Evolutionary conservation across 225 moss, liverwort and hornwort genomes (phyloP), one percentile per base, ranked within the genome.

Genomic region (Physcomitrellopsis africana): DNA sequence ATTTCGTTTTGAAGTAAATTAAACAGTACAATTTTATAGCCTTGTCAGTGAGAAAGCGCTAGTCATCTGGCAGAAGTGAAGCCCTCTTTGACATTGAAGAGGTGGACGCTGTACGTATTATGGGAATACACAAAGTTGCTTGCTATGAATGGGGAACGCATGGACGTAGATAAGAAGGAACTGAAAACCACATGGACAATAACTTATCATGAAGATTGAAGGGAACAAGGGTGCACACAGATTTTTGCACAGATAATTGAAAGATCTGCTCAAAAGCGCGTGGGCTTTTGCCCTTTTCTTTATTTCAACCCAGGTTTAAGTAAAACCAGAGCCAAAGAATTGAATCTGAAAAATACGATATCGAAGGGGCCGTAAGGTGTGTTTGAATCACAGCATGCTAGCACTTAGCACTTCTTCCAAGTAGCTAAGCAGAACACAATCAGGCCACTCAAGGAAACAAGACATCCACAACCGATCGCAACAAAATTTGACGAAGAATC

Each of bases 261-360:
- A 73, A 69, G 61, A 63, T 45, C 32, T 51, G 60, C 76, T 62
- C 77, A 79, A 68, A 79, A 77, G 79, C 64, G 67, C 52, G 63
- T 67, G 63, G 55, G 64, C 72, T 52, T 54, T 65, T 64, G 68
- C 72, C 63, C 80, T 71, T 79, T 74, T 71, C 70, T 84, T 87
- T 82, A 84, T 87, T 84, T 68, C 86, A 79, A 74, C 84, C 74
- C 79, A 75, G 79, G 84, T 84, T 82, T 74, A 53, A 80, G 74
- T 19, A 43, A 74, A 80, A 84, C 84, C 84, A 82, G 79, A 77
- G 87, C 60, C 43, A 75, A 80, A 84, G 71, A 87, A 84, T 77
- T 61, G 68, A 63, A 59, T 79, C 79, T 68, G 74, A 76, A 63
- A 70, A 76, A 74, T 53, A 26, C 29, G 64, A 73, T 79, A 45